Base-by-base conservation (phyloP, 371 early-diverging fungal genomes). In the Entomophthora muscae region DNA sequence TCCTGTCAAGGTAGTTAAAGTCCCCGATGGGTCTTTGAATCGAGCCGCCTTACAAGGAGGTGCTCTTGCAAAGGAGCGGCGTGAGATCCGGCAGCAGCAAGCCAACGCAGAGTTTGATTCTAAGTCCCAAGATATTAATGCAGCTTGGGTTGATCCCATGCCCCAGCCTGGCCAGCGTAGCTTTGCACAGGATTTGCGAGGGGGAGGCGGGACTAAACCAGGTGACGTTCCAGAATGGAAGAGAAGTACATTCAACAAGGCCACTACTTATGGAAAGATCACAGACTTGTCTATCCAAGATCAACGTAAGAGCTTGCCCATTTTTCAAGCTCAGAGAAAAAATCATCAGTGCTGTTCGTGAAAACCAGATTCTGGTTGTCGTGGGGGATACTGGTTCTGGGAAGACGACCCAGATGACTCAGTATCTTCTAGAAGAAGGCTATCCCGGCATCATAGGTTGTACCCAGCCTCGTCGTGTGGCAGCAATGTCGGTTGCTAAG, bases 401-500 rank as follows among this genome's bases (percentile, higher is more conserved):
- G 28, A 99, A 99, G 73, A 98, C 99, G 0, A 99, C 99, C 2
- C 99, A 98, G 74, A 91, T 99, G 85, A 93, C 99, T 3, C 98
- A 99, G 75, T 99, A 97, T 69, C 74, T 99, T 59, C 85, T 87
- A 13, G 96, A 98, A 72, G 92, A 91, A 70, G 94, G 94, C 0
- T 94, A 89, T 69, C 66, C 72, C 22, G 93, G 95, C 3, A 83
- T 88, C 67, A 94, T 99, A 71, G 98, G 97, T 10, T 94, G 99
- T 74, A 98, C 99, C 1, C 99, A 99, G 73, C 99, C 99, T 21
- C 90, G 99, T 75, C 91, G 99, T 79, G 93, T 99, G 32, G 99
- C 99, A 27, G 98, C 99, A 57, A 95, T 95, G 85, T 92, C 93
- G 12, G 98, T 99, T 3, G 98, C 98, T 22, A 95, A 96, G 67